Percentiles rank a stretch among this genome's conserved stretches.
phyloP scores from a whole-genome alignment of 2,329 filamentous ascomycete species.

The Monosporascus cannonballus region DNA sequence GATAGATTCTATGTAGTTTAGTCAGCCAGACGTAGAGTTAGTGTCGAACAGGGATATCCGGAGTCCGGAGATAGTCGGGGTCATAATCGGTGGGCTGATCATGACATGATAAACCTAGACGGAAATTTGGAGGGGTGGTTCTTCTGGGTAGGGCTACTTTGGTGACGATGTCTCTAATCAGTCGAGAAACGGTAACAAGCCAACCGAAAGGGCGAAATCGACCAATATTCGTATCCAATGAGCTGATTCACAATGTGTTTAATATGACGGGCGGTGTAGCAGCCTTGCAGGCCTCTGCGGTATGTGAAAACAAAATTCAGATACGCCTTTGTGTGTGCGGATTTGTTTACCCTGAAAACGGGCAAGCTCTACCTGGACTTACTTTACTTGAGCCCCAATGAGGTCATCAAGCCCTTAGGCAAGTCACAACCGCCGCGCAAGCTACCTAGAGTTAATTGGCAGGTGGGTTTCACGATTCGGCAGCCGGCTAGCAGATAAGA shows the following conservation, averaged over 20 bases:
- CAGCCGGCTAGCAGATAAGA: too few species aligned
- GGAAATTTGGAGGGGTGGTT: background rate
- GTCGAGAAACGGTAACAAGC: background rate
- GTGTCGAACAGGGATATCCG: background rate
- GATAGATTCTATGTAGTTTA: background rate
- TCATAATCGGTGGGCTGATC: background rate
- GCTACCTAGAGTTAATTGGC: too few species aligned
- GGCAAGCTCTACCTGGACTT: too few species aligned
- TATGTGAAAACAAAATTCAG: too few species aligned
- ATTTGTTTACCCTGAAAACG: too few species aligned
- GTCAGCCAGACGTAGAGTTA: background rate
- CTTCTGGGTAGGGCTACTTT: background rate
- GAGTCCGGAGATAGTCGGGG: background rate
- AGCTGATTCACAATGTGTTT: background rate
- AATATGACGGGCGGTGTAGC: background rate
- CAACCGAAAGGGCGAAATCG: background rate
- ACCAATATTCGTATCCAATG: background rate
- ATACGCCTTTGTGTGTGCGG: too few species aligned
- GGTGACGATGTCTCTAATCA: background rate
- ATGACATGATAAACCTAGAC: background rate
- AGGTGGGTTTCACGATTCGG: too few species aligned
- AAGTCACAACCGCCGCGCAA: too few species aligned
- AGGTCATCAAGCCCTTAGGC: too few species aligned
- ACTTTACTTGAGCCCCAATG: too few species aligned
- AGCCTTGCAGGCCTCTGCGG: too few species aligned